Base-by-base conservation (phyloP, 441 rosid species). In the Daphne laureola region DNA sequence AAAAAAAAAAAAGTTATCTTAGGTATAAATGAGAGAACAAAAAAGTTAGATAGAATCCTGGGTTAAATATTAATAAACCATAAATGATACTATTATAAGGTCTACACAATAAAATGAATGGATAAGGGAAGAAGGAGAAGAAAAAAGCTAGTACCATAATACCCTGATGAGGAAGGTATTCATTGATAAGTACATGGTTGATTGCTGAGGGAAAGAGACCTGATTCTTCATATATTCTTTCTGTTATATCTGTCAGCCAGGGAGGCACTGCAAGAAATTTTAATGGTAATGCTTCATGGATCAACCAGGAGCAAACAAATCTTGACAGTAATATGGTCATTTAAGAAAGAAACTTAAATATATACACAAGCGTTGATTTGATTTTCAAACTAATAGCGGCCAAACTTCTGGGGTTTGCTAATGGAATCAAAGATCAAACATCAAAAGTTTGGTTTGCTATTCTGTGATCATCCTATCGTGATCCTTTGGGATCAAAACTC, bases 161-260 rank as follows among this genome's bases (percentile, higher is more conserved):
- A 59, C 96, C 98, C 81, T 91, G 98, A 67, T 75, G 71, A 18
- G 96, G 86, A 57, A 77, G 86, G 68, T 87, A 91, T 63, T 91
- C 96, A 62, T 91, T 91, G 76, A 91, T 86, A 57, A 91, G 95
- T 63, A 91, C 94, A 53, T 87, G 98, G 66, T 87, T 91, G 27
- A 91, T 82, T 59, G 78, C 70, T 26, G 93, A 78, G 27, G 96
- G 93, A 57, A 82, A 87, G 4, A 83, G 56, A 58, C 89, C 89
- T 17, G 84, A 76, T 59, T 77, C 81, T 63, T 82, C 86, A 49
- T 8, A 60, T 61, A 91, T 79, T 59, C 85, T 76, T 47, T 70
- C 45, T 14, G 90, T 83, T 53, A 85, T 74, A 66, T 70, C 82
- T 15, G 68, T 76, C 51, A 91, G 77, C 95, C 96, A 91, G 38